Evolutionary conservation across 768 basidiomycete genomes (phyloP), one percentile per base, ranked within the genome.

Genomic region (Mycena kentingensis): DNA sequence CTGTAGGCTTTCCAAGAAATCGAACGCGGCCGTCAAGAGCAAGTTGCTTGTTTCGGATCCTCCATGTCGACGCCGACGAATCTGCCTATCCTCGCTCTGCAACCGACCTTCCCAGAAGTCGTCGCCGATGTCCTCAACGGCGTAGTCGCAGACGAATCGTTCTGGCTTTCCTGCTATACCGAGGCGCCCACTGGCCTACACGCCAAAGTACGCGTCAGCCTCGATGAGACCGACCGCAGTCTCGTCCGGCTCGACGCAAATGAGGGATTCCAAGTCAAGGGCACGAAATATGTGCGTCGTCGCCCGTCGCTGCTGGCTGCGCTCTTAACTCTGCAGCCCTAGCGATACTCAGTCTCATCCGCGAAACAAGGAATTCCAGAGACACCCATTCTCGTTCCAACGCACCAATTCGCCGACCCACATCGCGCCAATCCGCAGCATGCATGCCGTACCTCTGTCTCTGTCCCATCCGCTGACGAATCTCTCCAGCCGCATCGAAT

Each of bases 81-180:
- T 32, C 70, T 86, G 5, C 83, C 85, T 4, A 75, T 84, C 22
- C 69, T 77, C 26, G 79, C 80, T 4, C 68, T 84, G 34, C 84
- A 90, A 69, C 81, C 79, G 18, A 81, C 83, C 34, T 83, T 87
- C 55, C 64, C 75, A 4, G 65, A 74, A 32, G 81, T 88, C 2
- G 72, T 88, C 28, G 72, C 79, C 26, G 88, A 93, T 60, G 82
- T 90, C 2, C 69, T 74, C 16, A 76, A 81, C 31, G 85, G 82
- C 0, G 52, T 80, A 2, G 70, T 87, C 0, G 74, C 79, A 0
- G 67, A 64, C 4, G 89, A 91, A 52, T 77, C 77, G 51, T 80
- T 87, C 64, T 92, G 88, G 88, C 67, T 90, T 2, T 90, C 88
- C 3, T 85, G 83, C 63, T 91, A 91, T 71, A 75, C 66, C 0